A percentile compares a stretch with the other conserved stretches of the same genome.
Conservation (phyloP, 2,329 filamentous ascomycete genomes). For the Sporothrix inflata region DNA sequence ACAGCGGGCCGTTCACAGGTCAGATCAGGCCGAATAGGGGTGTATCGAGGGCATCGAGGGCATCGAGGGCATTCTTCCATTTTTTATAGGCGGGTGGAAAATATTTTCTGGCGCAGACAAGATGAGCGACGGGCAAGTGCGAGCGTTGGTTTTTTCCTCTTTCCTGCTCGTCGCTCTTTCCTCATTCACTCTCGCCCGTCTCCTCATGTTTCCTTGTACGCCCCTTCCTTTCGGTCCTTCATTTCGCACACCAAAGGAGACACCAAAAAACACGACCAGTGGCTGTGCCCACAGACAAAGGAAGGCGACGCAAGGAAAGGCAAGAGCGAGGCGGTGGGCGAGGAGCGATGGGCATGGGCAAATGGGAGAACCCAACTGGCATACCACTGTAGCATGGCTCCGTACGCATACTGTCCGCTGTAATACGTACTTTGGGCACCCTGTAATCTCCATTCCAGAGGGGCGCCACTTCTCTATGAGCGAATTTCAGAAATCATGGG, state of each 20-base stretch:
- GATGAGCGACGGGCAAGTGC: too few species aligned
- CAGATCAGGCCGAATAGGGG: not conserved
- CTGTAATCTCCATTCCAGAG: conserved; percentile 1
- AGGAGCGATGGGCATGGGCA: not conserved
- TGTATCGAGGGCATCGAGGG: too few species aligned
- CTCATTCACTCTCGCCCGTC: not conserved
- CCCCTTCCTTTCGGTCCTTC: conserved; percentile 10
- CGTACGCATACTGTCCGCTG: not conserved
- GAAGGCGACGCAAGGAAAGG: conserved; percentile 5
- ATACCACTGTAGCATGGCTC: not conserved
- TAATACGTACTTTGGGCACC: not conserved
- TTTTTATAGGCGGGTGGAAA: conserved; percentile 9
- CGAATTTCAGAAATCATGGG: conserved; percentile 18
- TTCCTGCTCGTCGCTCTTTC: not conserved
- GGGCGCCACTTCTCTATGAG: not conserved
- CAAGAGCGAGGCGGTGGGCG: not conserved
- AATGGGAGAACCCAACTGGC: not conserved
- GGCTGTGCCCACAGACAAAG: conserved; percentile 11
- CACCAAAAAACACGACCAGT: not conserved
- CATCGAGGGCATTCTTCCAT: not conserved
- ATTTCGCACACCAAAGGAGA: not conserved
- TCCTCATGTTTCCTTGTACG: not conserved
- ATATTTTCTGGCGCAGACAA: not conserved
- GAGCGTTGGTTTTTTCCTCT: too few species aligned
- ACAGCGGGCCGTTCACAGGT: conserved; percentile 6